Base-by-base conservation (phyloP, 2,329 filamentous ascomycete genomes). In the Leptosphaerulina australis region DNA sequence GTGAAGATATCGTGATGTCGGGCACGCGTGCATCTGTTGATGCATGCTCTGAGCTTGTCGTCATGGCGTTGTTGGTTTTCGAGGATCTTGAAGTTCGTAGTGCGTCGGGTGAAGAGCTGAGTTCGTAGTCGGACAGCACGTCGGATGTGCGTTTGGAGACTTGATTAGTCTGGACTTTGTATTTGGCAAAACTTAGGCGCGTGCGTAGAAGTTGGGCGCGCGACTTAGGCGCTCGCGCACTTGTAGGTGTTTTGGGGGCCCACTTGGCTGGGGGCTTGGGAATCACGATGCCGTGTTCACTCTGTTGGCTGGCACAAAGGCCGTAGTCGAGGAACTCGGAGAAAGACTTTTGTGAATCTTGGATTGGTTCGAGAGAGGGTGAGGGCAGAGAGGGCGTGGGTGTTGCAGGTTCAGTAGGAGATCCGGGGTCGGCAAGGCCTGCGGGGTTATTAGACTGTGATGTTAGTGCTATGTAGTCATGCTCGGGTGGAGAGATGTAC, bases 101-200 rank as follows among this genome's bases (percentile, higher is more conserved):
- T 33, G 56, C 50, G 54, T 62, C 38, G 17, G 59, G 52, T 10
- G 56, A 60, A 12, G 55, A 59, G 1, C 62, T 59, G 22, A 59
- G 36, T 25, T 71, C 62, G 37, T 60, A 68, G 11, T 57, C 60
- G 5, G 68, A 67, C 9, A 74, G 67, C 30, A 91, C 82, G 74
- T 46, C 84, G 78, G 53, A 90, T 79, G 62, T 56, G 1, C 87
- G 85, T 21, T 88, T 79, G 49, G 82, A 76, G 44, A 84, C 81
- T 71, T 92, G 88, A 52, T 88, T 85, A 2, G 88, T 91, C 49
- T 81, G 81, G 58, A 92, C 78, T 73, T 91, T 91, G 77, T 91
- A 91, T 64, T 82, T 82, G 11, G 87, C 88, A 15, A 91, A 81
- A 21, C 82, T 79, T 12, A 92, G 81, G n/a, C 88, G 82, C 8